A percentile compares a stretch with the other conserved stretches of the same genome.
Evolutionary conservation across 208 protist species (phyloP).

Genomic region (Trypanosoma brucei): DNA sequence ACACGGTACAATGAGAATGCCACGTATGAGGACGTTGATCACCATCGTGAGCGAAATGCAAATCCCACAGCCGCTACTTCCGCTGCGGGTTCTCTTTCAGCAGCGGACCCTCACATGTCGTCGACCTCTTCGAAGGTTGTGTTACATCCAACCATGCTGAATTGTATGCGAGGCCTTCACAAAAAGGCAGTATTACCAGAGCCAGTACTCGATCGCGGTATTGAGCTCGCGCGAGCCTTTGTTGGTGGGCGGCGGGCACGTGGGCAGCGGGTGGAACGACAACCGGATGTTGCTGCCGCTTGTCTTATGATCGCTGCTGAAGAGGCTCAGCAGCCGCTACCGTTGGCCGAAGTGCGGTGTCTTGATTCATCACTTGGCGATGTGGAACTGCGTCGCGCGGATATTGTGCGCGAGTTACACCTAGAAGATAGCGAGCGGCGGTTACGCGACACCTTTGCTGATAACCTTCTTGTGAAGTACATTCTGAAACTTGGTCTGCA

Average conservation of each 20-base stretch:
- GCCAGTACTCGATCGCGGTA: constrained; percentile 33
- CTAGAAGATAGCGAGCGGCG: constrained; percentile 30
- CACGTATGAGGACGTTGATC: constrained; percentile 65
- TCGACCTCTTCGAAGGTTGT: constrained; percentile 23
- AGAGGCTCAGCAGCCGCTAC: constrained; percentile 45
- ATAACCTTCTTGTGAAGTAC: constrained; percentile 56
- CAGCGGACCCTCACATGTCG: constrained; percentile 7
- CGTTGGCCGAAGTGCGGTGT: constrained; percentile 51
- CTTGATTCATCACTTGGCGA: constrained; percentile 55
- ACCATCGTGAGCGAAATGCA: constrained; percentile 22
- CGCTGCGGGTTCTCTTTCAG: background rate
- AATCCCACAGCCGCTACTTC: background rate
- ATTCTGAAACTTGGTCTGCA: constrained; percentile 56
- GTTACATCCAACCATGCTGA: constrained; percentile 44
- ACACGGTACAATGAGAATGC: constrained; percentile 70
- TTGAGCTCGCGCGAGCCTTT: constrained; percentile 43
- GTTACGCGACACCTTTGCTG: constrained; percentile 29
- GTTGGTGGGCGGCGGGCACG: constrained; percentile 50
- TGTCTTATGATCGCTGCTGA: constrained; percentile 72
- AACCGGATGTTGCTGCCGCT: constrained; percentile 52
- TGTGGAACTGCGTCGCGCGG: constrained; percentile 45
- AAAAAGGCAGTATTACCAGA: constrained; percentile 40
- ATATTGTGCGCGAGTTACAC: constrained; percentile 38
- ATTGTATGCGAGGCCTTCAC: constrained; percentile 47
- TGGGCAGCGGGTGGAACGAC: constrained; percentile 39